phyloP scores from a whole-genome alignment of 2,329 filamentous ascomycete species.

The Cladosporium sp. region DNA sequence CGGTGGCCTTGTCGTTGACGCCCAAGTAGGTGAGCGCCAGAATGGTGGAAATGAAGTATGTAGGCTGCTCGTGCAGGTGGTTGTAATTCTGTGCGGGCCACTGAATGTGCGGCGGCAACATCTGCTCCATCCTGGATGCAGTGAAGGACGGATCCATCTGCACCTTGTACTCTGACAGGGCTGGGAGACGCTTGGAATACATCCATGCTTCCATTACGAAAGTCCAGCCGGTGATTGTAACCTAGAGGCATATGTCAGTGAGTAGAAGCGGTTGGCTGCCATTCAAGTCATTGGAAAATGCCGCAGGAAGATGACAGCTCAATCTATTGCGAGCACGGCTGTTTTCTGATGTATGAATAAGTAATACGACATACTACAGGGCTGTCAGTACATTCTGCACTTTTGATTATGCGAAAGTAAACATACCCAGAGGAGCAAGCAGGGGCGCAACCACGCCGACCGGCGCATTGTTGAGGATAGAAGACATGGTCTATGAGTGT shows the following conservation, averaged over 20 bases:
- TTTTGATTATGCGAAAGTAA: no score
- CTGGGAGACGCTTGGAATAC: conserved; percentile 38
- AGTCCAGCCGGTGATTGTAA: conserved; percentile 38
- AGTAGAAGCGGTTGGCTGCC: no score
- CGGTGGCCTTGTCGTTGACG: conserved; percentile 26
- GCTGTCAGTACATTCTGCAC: not conserved
- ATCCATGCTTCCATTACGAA: conserved; percentile 41
- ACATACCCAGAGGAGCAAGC: conserved; percentile 9
- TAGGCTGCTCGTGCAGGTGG: conserved; percentile 43
- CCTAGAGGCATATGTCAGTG: not conserved
- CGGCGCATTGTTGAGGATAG: conserved; percentile 6
- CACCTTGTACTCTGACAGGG: conserved; percentile 28
- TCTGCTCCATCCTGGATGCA: conserved; percentile 10
- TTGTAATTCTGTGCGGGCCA: conserved; percentile 36
- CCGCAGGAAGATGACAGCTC: no score
- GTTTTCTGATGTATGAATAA: not conserved
- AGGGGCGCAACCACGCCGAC: conserved; percentile 3
- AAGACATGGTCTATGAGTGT: not conserved
- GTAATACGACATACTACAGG: not conserved
- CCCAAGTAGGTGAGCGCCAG: conserved; percentile 34
- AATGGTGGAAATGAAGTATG: conserved; percentile 40
- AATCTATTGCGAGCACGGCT: no score
- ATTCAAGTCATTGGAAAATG: no score
- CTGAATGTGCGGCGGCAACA: conserved; percentile 10
- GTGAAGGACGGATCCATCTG: conserved; percentile 10